Conservation (phyloP, 2,329 filamentous ascomycete genomes). For the Colletotrichum viniferum region DNA sequence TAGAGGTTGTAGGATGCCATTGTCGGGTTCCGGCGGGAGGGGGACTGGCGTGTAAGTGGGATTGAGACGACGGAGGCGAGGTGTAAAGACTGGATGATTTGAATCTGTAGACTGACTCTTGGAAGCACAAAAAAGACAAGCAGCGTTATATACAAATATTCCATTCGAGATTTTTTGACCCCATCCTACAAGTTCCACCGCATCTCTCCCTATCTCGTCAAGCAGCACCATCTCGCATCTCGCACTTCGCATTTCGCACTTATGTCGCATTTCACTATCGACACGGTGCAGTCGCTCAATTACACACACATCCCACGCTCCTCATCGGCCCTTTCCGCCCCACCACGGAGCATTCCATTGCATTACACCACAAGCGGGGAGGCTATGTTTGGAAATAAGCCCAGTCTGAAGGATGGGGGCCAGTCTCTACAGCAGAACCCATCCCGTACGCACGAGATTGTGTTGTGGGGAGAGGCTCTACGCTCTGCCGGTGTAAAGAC, state of each 20-base stretch:
- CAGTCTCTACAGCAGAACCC: neutral
- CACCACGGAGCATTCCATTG: neutral
- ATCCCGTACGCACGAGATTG: neutral
- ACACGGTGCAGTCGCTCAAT: neutral
- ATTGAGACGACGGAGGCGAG: neutral
- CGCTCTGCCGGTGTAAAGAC: neutral
- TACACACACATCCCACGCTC: neutral
- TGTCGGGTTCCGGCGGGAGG: neutral
- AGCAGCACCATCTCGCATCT: neutral
- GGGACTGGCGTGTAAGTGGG: neutral
- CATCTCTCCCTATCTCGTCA: neutral
- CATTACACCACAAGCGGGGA: neutral
- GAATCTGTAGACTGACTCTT: neutral
- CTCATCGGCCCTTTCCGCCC: neutral
- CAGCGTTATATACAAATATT: neutral
- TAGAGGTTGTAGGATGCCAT: neutral
- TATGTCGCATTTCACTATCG: neutral
- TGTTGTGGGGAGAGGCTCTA: neutral
- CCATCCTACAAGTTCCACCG: neutral
- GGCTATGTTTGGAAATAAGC: neutral
- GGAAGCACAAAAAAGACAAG: neutral
- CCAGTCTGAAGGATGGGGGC: neutral
- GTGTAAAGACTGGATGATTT: neutral
- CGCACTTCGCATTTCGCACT: neutral
- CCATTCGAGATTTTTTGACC: neutral